phyloP scores from a whole-genome alignment of 148 eudicot genomes.

The Vaccinium darrowii region DNA sequence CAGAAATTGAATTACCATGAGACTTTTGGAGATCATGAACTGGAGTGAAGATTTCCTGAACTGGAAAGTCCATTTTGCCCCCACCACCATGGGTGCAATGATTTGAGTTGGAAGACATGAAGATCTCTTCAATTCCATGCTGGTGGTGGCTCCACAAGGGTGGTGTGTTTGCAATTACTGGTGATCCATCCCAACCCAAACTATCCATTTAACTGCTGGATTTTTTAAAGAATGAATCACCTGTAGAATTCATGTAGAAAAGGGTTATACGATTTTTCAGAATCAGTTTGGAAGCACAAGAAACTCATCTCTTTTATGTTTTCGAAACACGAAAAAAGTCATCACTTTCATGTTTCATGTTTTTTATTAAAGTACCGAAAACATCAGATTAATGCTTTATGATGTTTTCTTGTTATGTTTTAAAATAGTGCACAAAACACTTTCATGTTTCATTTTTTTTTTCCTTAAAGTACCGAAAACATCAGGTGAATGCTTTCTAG shows the following conservation, averaged over 20 bases:
- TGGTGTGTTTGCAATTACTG: slow-evolving; percentile 14
- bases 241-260: slow-evolving; percentile 11
- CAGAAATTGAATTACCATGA: not conserved
- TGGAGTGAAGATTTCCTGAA: not conserved
- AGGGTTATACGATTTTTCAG: not conserved
- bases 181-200: slow-evolving; percentile 29
- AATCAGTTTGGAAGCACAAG: not conserved
- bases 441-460: not conserved
- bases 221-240: not conserved
- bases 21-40: not conserved
- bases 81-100: not conserved
- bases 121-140: slow-evolving; percentile 25
- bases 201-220: slow-evolving; percentile 24
- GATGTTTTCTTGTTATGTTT: not conserved
- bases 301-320: no score
- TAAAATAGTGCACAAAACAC: not conserved
- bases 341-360: not conserved
- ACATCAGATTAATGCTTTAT: not conserved
- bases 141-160: slow-evolving; percentile 30
- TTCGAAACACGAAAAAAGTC: not conserved
- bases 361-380: not conserved
- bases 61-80: not conserved
- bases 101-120: slow-evolving; percentile 7
- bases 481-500: not conserved
- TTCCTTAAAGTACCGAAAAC: not conserved